phyloP scores from a whole-genome alignment of 495 filamentous ascomycete species.

The Hypoxylon lenormandii region DNA sequence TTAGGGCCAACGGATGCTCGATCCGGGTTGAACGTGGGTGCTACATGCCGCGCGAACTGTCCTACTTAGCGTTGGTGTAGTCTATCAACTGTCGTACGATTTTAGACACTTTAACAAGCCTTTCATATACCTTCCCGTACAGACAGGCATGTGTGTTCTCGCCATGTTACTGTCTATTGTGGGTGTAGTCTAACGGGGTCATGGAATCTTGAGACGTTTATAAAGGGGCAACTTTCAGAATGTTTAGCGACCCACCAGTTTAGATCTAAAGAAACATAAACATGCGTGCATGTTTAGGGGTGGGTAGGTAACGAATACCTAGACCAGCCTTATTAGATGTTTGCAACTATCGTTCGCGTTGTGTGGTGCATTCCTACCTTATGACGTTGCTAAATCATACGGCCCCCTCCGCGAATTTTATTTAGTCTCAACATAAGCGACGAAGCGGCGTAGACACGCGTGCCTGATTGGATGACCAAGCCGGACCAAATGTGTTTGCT shows the following conservation, averaged over 20 bases:
- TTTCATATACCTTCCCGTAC: not conserved
- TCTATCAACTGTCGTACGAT: conserved; percentile 27
- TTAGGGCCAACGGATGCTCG: conserved; percentile 18
- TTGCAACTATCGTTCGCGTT: not conserved
- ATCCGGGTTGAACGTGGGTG: conserved; percentile 12
- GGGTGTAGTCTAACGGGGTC: too few relatives aligned
- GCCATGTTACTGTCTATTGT: too few relatives aligned
- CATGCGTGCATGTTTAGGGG: too few relatives aligned
- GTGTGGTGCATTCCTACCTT: not conserved
- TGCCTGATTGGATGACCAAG: not conserved
- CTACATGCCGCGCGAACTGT: conserved; percentile 1
- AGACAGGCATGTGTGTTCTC: not conserved
- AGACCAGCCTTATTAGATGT: too few relatives aligned
- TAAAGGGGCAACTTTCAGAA: not conserved
- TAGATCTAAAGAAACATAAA: not conserved
- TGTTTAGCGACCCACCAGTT: not conserved
- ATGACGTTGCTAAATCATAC: not conserved
- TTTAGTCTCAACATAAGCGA: not conserved
- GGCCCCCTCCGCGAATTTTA: not conserved
- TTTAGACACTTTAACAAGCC: conserved; percentile 1
- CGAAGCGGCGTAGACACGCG: not conserved
- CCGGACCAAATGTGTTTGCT: not conserved
- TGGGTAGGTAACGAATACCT: too few relatives aligned
- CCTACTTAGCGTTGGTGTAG: conserved; percentile 6
- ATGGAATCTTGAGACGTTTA: not conserved